phyloP scores from a whole-genome alignment of 768 basidiomycete genomes.

The Kwoniella dendrophila region DNA sequence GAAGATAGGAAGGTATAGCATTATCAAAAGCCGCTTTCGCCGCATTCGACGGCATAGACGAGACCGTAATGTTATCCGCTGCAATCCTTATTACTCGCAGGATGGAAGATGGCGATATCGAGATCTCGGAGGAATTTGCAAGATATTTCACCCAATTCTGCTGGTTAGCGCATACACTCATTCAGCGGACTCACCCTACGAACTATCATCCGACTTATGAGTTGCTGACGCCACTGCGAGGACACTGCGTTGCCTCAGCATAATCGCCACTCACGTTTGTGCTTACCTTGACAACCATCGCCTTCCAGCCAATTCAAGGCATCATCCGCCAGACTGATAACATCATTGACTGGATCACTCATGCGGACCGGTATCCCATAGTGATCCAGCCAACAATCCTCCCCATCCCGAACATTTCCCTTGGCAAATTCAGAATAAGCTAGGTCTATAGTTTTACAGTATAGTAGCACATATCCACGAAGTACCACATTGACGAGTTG shows the following conservation, averaged over 20 bases:
- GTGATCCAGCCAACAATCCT: conserved; percentile 75
- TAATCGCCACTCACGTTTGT: neutral
- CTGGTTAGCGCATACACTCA: neutral
- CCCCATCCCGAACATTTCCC: conserved; percentile 71
- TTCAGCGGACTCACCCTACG: conserved; percentile 36
- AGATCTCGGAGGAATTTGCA: neutral
- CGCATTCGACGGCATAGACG: neutral
- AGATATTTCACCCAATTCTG: conserved; percentile 18
- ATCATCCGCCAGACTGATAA: conserved; percentile 64
- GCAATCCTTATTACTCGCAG: conserved; percentile 16
- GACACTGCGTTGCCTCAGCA: conserved; percentile 15
- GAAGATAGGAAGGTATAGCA: conserved; percentile 36
- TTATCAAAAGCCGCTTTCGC: conserved; percentile 38
- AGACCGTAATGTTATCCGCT: neutral
- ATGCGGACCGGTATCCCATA: conserved; percentile 77
- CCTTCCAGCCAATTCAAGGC: conserved; percentile 66
- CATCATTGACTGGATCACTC: conserved; percentile 62
- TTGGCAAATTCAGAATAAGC: conserved; percentile 79
- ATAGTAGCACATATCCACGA: conserved; percentile 66
- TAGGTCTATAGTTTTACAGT: conserved; percentile 79
- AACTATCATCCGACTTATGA: conserved; percentile 34
- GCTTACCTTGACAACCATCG: conserved; percentile 25
- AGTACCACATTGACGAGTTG: conserved; percentile 72
- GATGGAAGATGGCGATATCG: neutral
- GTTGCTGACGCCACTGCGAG: conserved; percentile 24